Conservation (phyloP, 139 green algal species). For the Chlorella sp. region DNA sequence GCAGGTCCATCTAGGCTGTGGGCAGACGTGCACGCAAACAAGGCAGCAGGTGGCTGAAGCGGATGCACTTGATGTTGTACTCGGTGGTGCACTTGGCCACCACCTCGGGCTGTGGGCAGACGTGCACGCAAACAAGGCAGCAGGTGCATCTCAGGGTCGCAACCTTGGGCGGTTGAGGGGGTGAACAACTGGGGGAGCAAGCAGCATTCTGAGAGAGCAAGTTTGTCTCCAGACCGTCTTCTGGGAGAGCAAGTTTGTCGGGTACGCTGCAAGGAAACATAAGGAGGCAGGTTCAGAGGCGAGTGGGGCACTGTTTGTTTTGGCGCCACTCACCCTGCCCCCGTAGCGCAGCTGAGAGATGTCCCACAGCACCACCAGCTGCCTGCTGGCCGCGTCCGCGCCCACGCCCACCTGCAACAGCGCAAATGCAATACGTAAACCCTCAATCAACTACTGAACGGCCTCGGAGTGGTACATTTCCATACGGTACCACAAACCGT, state of each 20-base stretch:
- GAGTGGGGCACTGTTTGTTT: too few relatives aligned
- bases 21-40: not conserved
- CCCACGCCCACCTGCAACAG: too few relatives aligned
- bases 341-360: constrained; percentile 34
- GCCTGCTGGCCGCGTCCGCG: constrained; percentile 43
- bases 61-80: constrained; percentile 60
- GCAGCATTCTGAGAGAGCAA: too few relatives aligned
- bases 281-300: too few relatives aligned
- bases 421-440: too few relatives aligned
- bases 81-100: constrained; percentile 43
- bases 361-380: constrained; percentile 71
- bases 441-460: too few relatives aligned
- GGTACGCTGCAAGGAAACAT: too few relatives aligned
- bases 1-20: constrained; percentile 9
- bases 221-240: too few relatives aligned
- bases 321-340: constrained; percentile 10
- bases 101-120: constrained; percentile 31
- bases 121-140: not conserved
- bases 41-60: constrained; percentile 44
- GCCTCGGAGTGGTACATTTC: too few relatives aligned
- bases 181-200: too few relatives aligned
- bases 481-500: too few relatives aligned
- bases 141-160: not conserved
- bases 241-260: too few relatives aligned
- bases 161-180: not conserved